Evolutionary conservation across 2,329 filamentous ascomycete genomes (phyloP).

Genomic region (Penicillium aurantiogriseum): DNA sequence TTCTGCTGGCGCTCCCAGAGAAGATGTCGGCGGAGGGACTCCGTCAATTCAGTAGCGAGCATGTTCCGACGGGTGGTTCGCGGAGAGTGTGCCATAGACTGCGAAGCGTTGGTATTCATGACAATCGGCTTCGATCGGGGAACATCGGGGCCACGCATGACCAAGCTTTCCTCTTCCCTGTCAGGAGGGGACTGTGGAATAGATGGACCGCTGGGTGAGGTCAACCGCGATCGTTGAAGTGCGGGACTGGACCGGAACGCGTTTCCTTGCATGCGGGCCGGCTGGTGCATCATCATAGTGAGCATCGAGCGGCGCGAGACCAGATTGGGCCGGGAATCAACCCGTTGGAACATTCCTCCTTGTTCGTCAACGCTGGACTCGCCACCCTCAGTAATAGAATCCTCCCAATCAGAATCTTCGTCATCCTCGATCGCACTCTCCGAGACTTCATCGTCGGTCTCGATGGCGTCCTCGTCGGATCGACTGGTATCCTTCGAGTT

Average conservation of each 20-base stretch:
- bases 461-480: slow-evolving; percentile 57
- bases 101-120: slow-evolving; percentile 64
- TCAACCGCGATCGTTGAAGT: slow-evolving; percentile 57
- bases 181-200: slow-evolving; percentile 58
- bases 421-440: slow-evolving; percentile 79
- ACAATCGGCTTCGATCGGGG: slow-evolving; percentile 79
- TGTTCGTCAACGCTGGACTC: slow-evolving; percentile 75
- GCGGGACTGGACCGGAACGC: slow-evolving; percentile 48
- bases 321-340: slow-evolving; percentile 82
- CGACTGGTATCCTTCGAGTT: slow-evolving; percentile 55
- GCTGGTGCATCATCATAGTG: slow-evolving; percentile 82
- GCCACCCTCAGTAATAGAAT: slow-evolving; percentile 75
- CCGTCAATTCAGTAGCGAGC: slow-evolving; percentile 90
- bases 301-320: slow-evolving; percentile 84
- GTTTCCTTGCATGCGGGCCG: slow-evolving; percentile 69
- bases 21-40: slow-evolving; percentile 85
- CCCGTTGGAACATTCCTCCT: slow-evolving; percentile 78
- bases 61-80: slow-evolving; percentile 92
- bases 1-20: slow-evolving; percentile 96
- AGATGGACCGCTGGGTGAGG: slow-evolving; percentile 66
- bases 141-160: slow-evolving; percentile 58
- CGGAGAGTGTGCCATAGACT: slow-evolving; percentile 79
- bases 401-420: slow-evolving; percentile 62
- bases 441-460: slow-evolving; percentile 66
- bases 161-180: slow-evolving; percentile 64